A percentile compares a stretch with the other conserved stretches of the same genome.
Conservation (phyloP, 495 filamentous ascomycete genomes). For the Podospora anserina region DNA sequence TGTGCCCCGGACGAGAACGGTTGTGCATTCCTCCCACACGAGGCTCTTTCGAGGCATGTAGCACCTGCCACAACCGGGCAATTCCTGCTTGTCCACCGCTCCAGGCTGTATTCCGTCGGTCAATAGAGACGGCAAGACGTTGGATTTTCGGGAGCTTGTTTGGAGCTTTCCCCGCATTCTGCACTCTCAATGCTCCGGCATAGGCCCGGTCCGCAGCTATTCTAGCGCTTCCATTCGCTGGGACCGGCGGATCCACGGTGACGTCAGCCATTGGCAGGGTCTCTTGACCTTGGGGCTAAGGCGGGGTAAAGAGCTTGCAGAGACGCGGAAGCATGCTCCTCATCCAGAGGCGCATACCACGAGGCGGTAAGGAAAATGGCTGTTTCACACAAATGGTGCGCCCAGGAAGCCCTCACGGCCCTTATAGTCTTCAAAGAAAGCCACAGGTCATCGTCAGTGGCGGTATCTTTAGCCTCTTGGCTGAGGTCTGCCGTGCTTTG, state of each 20-base stretch:
- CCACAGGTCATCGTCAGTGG: neutral
- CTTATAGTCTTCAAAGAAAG: neutral
- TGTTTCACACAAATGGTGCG: neutral
- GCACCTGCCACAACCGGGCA: slow-evolving; percentile 7
- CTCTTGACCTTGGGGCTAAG: neutral
- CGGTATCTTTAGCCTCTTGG: neutral
- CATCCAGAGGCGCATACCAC: neutral
- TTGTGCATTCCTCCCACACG: neutral
- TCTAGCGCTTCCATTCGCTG: slow-evolving; percentile 10
- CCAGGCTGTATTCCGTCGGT: slow-evolving; percentile 1
- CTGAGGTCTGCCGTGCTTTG: neutral
- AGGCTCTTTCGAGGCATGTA: neutral
- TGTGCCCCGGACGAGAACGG: neutral
- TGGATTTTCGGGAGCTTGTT: neutral
- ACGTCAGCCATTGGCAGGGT: slow-evolving; percentile 17
- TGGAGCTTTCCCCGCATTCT: slow-evolving; percentile 11
- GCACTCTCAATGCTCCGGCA: slow-evolving; percentile 8
- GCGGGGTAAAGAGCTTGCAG: slow-evolving; percentile 1
- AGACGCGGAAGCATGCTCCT: neutral
- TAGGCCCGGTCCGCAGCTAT: slow-evolving; percentile 8
- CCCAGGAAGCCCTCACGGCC: neutral
- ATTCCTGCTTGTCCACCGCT: neutral
- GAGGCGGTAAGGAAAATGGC: neutral
- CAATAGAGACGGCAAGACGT: neutral
- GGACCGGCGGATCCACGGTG: slow-evolving; percentile 9